phyloP scores from a whole-genome alignment of 108 stramenopile species.

The Cyclostephanos tholiformis region DNA sequence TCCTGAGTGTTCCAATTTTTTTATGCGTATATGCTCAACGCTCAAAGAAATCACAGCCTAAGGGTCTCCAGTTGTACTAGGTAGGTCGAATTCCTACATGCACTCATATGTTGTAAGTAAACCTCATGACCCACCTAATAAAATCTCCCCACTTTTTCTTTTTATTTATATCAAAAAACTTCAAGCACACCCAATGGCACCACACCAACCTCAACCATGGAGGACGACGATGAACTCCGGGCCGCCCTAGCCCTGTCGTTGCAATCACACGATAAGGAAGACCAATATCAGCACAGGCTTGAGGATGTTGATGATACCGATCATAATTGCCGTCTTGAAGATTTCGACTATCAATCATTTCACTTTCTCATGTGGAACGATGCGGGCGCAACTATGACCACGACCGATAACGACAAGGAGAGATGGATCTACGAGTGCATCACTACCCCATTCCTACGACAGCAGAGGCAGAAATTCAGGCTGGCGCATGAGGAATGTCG shows the following conservation, averaged over 20 bases:
- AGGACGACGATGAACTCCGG: constrained; percentile 43
- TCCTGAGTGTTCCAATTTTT: too few species aligned
- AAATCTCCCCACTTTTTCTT: too few species aligned
- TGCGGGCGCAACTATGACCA: constrained; percentile 52
- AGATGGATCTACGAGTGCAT: constrained; percentile 73
- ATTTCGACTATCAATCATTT: constrained; percentile 18
- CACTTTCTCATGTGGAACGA: constrained; percentile 60
- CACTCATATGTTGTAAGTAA: too few species aligned
- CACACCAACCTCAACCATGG: not conserved
- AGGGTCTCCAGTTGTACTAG: too few species aligned
- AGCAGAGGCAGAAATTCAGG: not conserved
- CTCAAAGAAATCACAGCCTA: too few species aligned
- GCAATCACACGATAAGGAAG: constrained; percentile 16
- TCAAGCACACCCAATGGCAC: too few species aligned
- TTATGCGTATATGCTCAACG: too few species aligned
- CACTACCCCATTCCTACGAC: constrained; percentile 9
- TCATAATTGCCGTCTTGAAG: not conserved
- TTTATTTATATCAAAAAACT: too few species aligned
- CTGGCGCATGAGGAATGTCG: too few species aligned
- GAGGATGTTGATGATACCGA: constrained; percentile 1
- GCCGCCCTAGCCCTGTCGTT: constrained; percentile 51
- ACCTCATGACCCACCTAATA: too few species aligned
- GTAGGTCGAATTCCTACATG: too few species aligned
- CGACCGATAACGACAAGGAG: constrained; percentile 63
- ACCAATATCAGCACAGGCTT: not conserved